A percentile compares a stretch with the other conserved stretches of the same genome.
phyloP scores from a whole-genome alignment of 257 asterid species.

The Gentiana macrophylla region DNA sequence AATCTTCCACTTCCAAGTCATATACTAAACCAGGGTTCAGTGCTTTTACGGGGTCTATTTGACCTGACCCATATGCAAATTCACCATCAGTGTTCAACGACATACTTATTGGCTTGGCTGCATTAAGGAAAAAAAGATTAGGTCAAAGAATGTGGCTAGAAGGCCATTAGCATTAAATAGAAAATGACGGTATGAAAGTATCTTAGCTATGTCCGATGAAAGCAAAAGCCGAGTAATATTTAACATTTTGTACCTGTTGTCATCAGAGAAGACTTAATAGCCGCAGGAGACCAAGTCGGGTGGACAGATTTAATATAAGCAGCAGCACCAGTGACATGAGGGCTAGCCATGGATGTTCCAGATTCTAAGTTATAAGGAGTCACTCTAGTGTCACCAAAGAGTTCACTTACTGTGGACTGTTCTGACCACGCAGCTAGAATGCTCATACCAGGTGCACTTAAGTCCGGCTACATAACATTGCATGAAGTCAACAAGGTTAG shows the following conservation, averaged over 20 bases:
- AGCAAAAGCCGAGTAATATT: no score
- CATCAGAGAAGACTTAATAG: slow-evolving; percentile 61
- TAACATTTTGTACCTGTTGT: slow-evolving; percentile 27
- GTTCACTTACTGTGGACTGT: slow-evolving; percentile 30
- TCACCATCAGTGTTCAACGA: slow-evolving; percentile 37
- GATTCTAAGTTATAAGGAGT: slow-evolving; percentile 46
- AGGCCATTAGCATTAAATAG: no score
- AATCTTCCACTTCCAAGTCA: slow-evolving; percentile 63
- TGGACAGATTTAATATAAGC: slow-evolving; percentile 9
- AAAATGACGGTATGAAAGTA: no score
- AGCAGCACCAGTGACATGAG: slow-evolving; percentile 63
- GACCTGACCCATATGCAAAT: slow-evolving; percentile 90
- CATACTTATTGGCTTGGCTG: slow-evolving; percentile 40
- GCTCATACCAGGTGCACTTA: slow-evolving; percentile 60
- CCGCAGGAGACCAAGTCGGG: slow-evolving; percentile 66
- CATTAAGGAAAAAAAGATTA: neutral
- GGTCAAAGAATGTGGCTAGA: no score
- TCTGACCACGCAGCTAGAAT: slow-evolving; percentile 74
- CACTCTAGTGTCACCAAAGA: slow-evolving; percentile 23
- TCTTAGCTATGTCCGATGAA: neutral
- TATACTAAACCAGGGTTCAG: slow-evolving; percentile 72
- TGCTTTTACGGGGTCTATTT: slow-evolving; percentile 59
- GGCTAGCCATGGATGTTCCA: slow-evolving; percentile 69
- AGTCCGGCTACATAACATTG: slow-evolving; percentile 37
- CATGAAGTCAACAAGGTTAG: no score